Conservation (phyloP, 257 asterid species). For the Solanum corneliomulleri region DNA sequence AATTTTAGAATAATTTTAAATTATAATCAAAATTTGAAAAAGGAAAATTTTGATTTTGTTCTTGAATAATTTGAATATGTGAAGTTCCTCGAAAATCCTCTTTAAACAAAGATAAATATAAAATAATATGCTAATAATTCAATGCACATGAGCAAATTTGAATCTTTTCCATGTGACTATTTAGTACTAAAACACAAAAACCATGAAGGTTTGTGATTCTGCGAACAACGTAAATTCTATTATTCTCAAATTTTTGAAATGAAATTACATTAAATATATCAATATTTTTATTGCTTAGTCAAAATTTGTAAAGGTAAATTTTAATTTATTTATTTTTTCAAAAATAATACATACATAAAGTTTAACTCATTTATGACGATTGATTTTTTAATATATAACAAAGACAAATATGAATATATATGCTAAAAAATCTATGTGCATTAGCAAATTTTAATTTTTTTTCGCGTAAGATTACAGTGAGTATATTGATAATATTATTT, state of each 20-base stretch:
- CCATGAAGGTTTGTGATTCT: not conserved
- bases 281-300: not conserved
- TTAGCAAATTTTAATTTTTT: not conserved
- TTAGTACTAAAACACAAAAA: not conserved
- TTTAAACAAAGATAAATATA: not conserved
- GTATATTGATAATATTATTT: not conserved
- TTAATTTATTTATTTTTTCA: not conserved
- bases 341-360: not conserved
- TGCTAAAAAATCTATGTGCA: not conserved
- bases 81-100: not conserved
- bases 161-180: not conserved
- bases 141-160: not conserved
- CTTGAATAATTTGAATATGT: not conserved
- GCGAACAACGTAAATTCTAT: too few species aligned
- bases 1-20: not conserved
- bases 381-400: not conserved
- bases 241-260: not conserved
- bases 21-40: not conserved
- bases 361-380: not conserved
- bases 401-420: not conserved
- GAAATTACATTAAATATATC: not conserved
- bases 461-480: not conserved
- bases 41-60: not conserved
- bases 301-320: not conserved
- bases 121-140: not conserved